A percentile compares a stretch with the other conserved stretches of the same genome.
phyloP scores from a whole-genome alignment of 352 stramenopile genomes.

The Blastocystis sp. region DNA sequence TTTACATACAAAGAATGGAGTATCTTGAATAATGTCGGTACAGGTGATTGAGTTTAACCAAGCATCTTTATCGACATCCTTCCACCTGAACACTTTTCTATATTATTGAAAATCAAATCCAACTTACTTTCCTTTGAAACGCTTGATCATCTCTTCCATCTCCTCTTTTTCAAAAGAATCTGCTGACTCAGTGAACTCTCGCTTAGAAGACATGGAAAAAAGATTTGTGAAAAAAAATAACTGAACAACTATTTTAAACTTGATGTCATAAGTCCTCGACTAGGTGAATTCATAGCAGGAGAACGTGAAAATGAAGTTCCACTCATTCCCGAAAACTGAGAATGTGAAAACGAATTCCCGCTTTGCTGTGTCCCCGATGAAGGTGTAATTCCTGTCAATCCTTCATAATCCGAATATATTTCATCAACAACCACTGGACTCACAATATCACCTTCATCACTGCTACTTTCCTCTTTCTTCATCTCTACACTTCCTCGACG shows the following conservation, averaged over 20 bases:
- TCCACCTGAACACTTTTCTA: conserved; percentile 45
- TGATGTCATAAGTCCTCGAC: conserved; percentile 10
- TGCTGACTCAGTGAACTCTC: neutral
- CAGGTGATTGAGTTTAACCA: neutral
- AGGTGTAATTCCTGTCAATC: neutral
- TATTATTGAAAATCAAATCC: neutral
- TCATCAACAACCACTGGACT: neutral
- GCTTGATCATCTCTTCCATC: conserved; percentile 21
- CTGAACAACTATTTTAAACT: conserved; percentile 27
- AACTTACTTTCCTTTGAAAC: conserved; percentile 17
- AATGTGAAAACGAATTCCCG: neutral
- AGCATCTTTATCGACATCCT: neutral
- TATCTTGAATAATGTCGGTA: neutral
- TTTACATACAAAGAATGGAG: conserved; percentile 35
- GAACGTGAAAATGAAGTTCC: neutral
- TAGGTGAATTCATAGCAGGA: neutral
- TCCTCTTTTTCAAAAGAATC: neutral
- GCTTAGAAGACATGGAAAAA: neutral
- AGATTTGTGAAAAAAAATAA: neutral
- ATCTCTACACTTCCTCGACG: neutral
- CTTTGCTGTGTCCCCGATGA: neutral
- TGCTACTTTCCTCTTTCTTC: neutral
- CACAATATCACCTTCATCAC: neutral
- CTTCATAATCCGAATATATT: conserved; percentile 31
- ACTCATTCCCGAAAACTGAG: neutral